These are phyloP conservation scores for Tuber microsphaerosporum DNA, from an alignment of 495 filamentous ascomycete genomes.

Conservation along the genomic window DNA sequence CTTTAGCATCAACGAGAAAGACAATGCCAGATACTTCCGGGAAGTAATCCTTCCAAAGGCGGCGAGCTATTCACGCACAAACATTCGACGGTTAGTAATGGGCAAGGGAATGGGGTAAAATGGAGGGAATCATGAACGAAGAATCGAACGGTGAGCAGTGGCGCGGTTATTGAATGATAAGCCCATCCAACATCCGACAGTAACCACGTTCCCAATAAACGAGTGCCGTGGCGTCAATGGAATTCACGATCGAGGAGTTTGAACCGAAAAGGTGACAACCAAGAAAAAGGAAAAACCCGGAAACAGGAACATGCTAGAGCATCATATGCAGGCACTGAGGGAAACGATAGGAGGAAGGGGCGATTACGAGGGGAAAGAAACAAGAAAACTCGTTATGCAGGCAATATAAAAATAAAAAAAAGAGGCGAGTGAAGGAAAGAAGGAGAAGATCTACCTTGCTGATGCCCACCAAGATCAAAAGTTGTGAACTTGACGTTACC, in stretches of 20 bases:
- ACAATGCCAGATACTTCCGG: slow-evolving; percentile 97
- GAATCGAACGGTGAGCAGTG: not conserved
- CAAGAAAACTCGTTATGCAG: slow-evolving; percentile 6
- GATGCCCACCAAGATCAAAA: slow-evolving; percentile 94
- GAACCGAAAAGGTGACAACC: slow-evolving; percentile 17
- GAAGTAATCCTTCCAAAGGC: slow-evolving; percentile 98
- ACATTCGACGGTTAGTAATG: not conserved
- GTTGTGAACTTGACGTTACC: slow-evolving; percentile 96
- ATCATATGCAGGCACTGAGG: not conserved
- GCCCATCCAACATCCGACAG: not conserved
- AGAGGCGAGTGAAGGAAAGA: not conserved
- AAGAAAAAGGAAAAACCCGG: slow-evolving; percentile 8
- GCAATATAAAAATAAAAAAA: not conserved
- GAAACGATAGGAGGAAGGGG: not conserved
- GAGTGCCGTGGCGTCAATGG: not conserved
- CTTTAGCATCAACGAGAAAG: slow-evolving; percentile 95
- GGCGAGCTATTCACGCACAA: slow-evolving; percentile 57
- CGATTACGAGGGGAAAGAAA: slow-evolving; percentile 19
- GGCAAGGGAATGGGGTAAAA: not conserved
- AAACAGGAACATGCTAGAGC: not conserved
- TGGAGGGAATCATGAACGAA: not conserved
- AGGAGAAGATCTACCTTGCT: slow-evolving; percentile 62
- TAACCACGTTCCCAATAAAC: not conserved
- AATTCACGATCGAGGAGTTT: not conserved
- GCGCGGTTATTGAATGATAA: not conserved